These are phyloP conservation scores for Xanthoparmelia taractica DNA, from an alignment of 495 filamentous ascomycete species.

Conservation along the genomic window DNA sequence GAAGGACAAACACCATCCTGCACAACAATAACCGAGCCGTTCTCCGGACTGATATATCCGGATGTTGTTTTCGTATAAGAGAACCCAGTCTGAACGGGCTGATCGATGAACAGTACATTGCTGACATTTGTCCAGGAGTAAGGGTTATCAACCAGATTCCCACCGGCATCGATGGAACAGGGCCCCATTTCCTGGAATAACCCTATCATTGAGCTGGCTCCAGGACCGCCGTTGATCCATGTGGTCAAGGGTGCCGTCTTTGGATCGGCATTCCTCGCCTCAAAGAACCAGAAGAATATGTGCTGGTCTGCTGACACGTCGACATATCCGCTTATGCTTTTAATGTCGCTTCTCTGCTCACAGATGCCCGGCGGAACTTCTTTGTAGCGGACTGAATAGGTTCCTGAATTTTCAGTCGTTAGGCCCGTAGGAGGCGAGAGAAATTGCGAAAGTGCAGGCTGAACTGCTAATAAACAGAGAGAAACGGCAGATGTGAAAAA, in stretches of 20 bases:
- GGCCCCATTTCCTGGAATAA: conserved; percentile 58
- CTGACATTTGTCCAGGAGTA: conserved; percentile 42
- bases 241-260: conserved; percentile 44
- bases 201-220: conserved; percentile 53
- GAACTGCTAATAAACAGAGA: not conserved
- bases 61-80: conserved; percentile 35
- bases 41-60: conserved; percentile 40
- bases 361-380: conserved; percentile 50
- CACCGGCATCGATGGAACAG: conserved; percentile 47
- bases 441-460: not conserved
- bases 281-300: conserved; percentile 48
- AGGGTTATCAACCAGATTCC: conserved; percentile 43
- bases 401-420: not conserved
- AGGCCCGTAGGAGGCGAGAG: not conserved
- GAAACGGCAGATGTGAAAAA: not conserved
- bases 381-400: conserved; percentile 40
- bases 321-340: conserved; percentile 49
- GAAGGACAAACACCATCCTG: not conserved
- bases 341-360: conserved; percentile 46
- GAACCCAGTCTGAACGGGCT: conserved; percentile 57
- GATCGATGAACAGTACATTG: conserved; percentile 48
- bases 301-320: conserved; percentile 45
- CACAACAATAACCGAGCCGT: conserved; percentile 20
- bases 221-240: conserved; percentile 53
- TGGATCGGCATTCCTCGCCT: conserved; percentile 39